Base-by-base conservation (phyloP, 768 basidiomycete species). In the Gloeopeniophorella convolvens region DNA sequence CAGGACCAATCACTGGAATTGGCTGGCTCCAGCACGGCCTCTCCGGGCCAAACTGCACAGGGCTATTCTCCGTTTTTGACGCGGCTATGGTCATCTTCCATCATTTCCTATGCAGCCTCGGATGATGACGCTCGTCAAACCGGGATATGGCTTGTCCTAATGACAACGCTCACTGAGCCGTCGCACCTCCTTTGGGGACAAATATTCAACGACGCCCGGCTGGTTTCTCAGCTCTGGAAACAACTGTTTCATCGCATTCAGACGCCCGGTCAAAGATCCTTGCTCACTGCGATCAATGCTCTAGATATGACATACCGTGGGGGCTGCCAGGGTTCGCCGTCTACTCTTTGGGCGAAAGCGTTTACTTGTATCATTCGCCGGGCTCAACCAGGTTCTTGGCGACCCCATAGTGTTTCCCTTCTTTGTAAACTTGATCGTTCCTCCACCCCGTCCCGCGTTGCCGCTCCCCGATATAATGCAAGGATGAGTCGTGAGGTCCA, bases 161-260 rank as follows among this genome's bases (percentile, higher is more conserved):
- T n/a, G 30, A 32, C 40, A 28, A 41, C 32, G 40, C 51, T 45
- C 35, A 18, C 28, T 28, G 26, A 30, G 26, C 24, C 31, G 18
- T 21, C 39, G 4, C 11, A 35, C 11, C 26, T 10, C 20, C 33
- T 34, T 33, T 24, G 28, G 45, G 45, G 12, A 10, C 45, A 28
- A 20, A 15, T 39, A 20, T 6, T 46, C 28, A 21, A 27, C 16
- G 21, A 18, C 27, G 15, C 41, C n/a, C 31, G 33, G 28, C 27
- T 46, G 21, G n/a, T 6, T 12, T 20, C 20, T 12, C 28, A 18
- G 37, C 34, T 43, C 45, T 39, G 41, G 32, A 41, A 30, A 6
- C 30, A n/a, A 10, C 37, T 37, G 52, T 54, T 54, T 48, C 46
- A 53, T 53, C 46, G 39, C 16, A 27, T 12, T 13, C 24, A 13